These are phyloP conservation scores for Pseudozyma thailandica DNA, from an alignment of 1,284 basidiomycete species.

Conservation along the genomic window DNA sequence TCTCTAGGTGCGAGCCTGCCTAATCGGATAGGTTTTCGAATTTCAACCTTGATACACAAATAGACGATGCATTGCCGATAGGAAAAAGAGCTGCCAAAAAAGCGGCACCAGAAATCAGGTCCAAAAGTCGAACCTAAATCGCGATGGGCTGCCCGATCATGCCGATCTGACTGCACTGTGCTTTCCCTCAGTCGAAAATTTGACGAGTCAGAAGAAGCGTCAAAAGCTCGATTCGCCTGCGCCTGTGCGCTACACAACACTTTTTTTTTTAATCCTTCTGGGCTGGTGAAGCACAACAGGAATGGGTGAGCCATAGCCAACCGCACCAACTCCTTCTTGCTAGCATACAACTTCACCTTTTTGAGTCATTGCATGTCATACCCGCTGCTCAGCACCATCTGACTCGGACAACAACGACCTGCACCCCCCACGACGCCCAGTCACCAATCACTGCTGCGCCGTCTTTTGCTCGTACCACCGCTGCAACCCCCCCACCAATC, in stretches of 20 bases:
- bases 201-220: constrained; percentile 13
- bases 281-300: no score
- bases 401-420: constrained; percentile 8
- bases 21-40: no score
- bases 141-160: not conserved
- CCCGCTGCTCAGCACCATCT: not conserved
- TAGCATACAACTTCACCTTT: constrained; percentile 1
- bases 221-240: not conserved
- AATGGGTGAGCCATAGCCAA: no score
- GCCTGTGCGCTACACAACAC: not conserved
- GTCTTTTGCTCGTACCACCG: not conserved
- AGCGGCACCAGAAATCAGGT: not conserved
- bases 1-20: no score
- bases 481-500: not conserved
- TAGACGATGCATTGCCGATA: no score
- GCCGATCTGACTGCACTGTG: not conserved
- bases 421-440: not conserved
- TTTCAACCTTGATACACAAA: no score
- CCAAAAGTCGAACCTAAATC: no score
- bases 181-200: constrained; percentile 6
- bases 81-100: not conserved
- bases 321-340: not conserved
- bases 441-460: not conserved
- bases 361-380: constrained; percentile 7
- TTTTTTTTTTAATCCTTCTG: no score